Conservation (phyloP, 352 stramenopile genomes). For the Thraustochytrium sp. region DNA sequence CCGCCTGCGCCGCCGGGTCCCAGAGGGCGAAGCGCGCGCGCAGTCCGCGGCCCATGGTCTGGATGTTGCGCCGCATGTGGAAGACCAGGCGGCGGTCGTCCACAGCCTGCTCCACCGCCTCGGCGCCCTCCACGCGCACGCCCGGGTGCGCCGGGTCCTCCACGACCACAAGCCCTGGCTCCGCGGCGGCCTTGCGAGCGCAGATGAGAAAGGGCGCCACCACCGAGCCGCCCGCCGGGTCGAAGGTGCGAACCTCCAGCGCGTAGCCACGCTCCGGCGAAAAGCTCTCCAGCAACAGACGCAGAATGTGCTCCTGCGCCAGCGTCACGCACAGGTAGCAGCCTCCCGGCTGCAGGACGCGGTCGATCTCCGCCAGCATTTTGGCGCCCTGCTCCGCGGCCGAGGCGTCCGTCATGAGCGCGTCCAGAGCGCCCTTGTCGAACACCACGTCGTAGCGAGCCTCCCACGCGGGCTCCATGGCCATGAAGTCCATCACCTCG, state of each 20-base stretch:
- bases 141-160: background rate
- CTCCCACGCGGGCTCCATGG: conserved; percentile 54
- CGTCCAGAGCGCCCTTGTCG: conserved; percentile 72
- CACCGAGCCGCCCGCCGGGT: conserved; percentile 24
- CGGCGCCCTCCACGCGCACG: background rate
- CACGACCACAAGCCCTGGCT: background rate
- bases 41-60: background rate
- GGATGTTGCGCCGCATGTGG: conserved; percentile 23
- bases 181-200: conserved; percentile 37
- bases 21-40: conserved; percentile 1
- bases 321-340: conserved; percentile 70
- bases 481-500: conserved; percentile 70
- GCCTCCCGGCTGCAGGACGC: conserved; percentile 59
- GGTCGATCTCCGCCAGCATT: conserved; percentile 65
- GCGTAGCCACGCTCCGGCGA: conserved; percentile 6
- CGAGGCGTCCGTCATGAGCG: conserved; percentile 61
- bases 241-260: conserved; percentile 49
- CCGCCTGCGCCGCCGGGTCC: background rate
- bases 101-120: conserved; percentile 3
- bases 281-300: conserved; percentile 60
- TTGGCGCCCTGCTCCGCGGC: conserved; percentile 54
- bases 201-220: conserved; percentile 45
- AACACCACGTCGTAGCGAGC: conserved; percentile 65
- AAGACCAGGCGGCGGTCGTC: conserved; percentile 15
- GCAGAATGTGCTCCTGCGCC: conserved; percentile 67